Percentiles rank a stretch among this genome's conserved stretches.
Evolutionary conservation across 129 eudicot genomes (phyloP).

Genomic region (Centaurea solstitialis): DNA sequence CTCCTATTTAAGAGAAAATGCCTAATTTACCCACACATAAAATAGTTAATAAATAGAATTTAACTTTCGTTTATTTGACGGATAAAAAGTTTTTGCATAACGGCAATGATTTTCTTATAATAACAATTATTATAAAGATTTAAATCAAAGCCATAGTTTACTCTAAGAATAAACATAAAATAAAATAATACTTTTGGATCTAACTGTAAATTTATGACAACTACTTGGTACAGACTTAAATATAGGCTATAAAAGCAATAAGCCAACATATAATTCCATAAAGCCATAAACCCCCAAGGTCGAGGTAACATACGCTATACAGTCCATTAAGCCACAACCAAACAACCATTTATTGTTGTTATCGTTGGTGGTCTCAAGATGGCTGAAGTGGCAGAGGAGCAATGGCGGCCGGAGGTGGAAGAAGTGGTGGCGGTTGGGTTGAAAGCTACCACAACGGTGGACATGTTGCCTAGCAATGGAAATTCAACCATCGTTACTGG

Average conservation of each 20-base stretch:
- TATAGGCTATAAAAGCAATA: conserved; percentile 30
- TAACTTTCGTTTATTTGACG: no score
- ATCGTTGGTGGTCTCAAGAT: background rate
- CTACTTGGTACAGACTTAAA: conserved; percentile 11
- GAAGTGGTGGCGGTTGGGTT: background rate
- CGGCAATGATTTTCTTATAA: no score
- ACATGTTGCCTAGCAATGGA: background rate
- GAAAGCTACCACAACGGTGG: conserved; percentile 1
- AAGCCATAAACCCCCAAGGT: conserved; percentile 12
- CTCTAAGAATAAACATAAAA: no score
- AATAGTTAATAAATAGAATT: no score
- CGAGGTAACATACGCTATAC: no score
- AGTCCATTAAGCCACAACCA: no score
- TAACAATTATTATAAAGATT: no score
- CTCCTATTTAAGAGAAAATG: no score
- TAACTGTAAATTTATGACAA: conserved; percentile 22
- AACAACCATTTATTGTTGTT: background rate
- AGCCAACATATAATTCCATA: background rate
- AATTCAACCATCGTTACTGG: background rate
- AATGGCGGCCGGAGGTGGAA: conserved; percentile 15
- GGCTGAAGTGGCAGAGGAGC: conserved; percentile 17
- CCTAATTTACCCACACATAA: no score
- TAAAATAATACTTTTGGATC: background rate
- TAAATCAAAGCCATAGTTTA: no score
- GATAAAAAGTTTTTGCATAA: no score